Evolutionary conservation across 441 rosid genomes (phyloP), one percentile per base, ranked within the genome.

Genomic region (Brassica hybrid): DNA sequence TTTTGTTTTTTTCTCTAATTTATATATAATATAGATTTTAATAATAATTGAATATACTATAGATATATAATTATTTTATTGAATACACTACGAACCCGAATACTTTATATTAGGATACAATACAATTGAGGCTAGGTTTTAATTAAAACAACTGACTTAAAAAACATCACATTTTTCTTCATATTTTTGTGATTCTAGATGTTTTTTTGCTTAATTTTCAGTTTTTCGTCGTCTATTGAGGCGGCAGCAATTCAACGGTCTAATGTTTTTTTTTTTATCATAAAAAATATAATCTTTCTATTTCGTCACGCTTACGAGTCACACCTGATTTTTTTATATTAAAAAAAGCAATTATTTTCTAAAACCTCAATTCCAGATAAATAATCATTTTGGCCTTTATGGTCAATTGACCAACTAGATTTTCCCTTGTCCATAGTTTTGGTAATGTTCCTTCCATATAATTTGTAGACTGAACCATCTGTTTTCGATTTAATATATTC

Each of bases 251-350:
- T 87, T 70, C 76, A 27, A 70, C 72, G 79, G 77, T 71, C 81
- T 72, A 75, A 72, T 58, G 23, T 21, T 18, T 19, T 21, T 4
- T 12, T 12, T 43, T 12, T 43, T 4, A 43, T 4, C 50, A 43
- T 7, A 71, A 3, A 21, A 62, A 56, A 32, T 19, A 6, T 59
- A 54, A 21, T 72, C 18, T 2, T 10, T 23, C 34, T 76, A 67
- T 74, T 83, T 64, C 85, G 92, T 90, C 98, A 86, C 58, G 86
- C 89, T 87, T 79, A 91, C 96, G 94, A 52, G 32, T 64, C 36
- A 34, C 41, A 16, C 59, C 21, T 54, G 59, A 54, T 54, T 45
- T 45, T 45, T 18, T 56, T 18, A 9, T 27, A 4, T 54, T 45
- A 9, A 19, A 19, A 19, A 21, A 21, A 21, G 23, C 23, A 21